These are phyloP conservation scores for Xeromyces bisporus DNA, from an alignment of 495 filamentous ascomycete genomes.

Conservation along the genomic window DNA sequence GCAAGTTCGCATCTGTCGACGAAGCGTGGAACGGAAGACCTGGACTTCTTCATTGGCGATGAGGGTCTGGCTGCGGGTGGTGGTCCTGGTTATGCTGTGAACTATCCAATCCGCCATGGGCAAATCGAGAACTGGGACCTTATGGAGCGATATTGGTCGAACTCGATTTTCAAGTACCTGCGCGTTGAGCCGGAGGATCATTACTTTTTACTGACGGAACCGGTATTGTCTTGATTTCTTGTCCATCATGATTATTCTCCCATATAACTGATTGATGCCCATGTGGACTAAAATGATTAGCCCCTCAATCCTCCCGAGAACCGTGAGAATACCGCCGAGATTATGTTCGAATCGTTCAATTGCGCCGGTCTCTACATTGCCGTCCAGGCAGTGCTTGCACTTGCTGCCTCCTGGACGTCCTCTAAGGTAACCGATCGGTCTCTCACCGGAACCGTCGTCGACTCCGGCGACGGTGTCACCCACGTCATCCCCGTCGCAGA, in stretches of 20 bases:
- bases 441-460: constrained; percentile 94
- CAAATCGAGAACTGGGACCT: constrained; percentile 99
- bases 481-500: constrained; percentile 98
- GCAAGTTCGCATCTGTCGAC: constrained; percentile 61
- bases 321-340: constrained; percentile 96
- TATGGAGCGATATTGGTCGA: constrained; percentile 99
- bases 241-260: neutral
- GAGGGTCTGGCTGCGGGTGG: constrained; percentile 71
- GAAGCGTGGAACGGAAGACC: constrained; percentile 91
- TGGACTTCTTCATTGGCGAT: constrained; percentile 98
- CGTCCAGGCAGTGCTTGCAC: constrained; percentile 88
- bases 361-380: constrained; percentile 98
- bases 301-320: constrained; percentile 96
- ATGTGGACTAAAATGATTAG: no score
- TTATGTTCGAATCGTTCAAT: constrained; percentile 99
- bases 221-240: constrained; percentile 36
- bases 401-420: constrained; percentile 95
- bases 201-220: constrained; percentile 93
- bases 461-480: constrained; percentile 94
- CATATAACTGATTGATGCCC: no score
- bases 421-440: constrained; percentile 93
- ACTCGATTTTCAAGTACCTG: constrained; percentile 98
- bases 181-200: constrained; percentile 97
- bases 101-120: constrained; percentile 94
- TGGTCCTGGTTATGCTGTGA: constrained; percentile 85